Base-by-base conservation (phyloP, 768 basidiomycete species). In the Lyophyllum shimeji region DNA sequence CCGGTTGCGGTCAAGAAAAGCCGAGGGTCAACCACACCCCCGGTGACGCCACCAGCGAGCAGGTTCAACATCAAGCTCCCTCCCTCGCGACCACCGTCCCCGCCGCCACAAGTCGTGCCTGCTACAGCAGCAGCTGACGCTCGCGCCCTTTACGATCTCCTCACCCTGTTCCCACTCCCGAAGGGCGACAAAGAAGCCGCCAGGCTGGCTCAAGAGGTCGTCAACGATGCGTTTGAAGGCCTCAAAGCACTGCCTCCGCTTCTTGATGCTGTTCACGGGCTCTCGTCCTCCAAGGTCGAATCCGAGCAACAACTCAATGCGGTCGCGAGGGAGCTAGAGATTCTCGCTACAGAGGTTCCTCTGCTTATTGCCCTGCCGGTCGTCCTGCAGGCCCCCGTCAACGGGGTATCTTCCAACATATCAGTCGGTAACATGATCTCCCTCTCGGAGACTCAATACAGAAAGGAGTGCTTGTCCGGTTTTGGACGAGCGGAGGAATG, bases 401-500 rank as follows among this genome's bases (percentile, higher is more conserved):
- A 76, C 62, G 71, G 72, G 21, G 64, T 63, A 25, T 64, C 70
- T 5, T 63, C 66, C 17, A 68, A 67, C 25, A 68, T 70, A 5
- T 76, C 78, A 2, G 79, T 91, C 46, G 69, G 85, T 11, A 63
- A 71, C 18, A 75, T 89, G 58, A 68, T 90, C 39, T 82, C 82
- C 20, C 65, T 90, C 7, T 62, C 79, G 0, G 88, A 86, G 61
- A 78, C 76, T 7, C 81, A 82, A 58, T 93, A 92, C 63, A 77
- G 89, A 54, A 80, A 76, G 60, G 82, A 80, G 34, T 91, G 85
- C 67, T 71, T 93, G 34, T 73, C 82, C 40, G 90, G 91, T 20
- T 93, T 92, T 66, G 83, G 86, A 13, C 76, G 88, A 52, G 90
- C 90, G 37, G 90, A 92, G 59, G 87, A 90, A 62, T 89, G 83